phyloP scores from a whole-genome alignment of 106 monocot species.

The Dioscorea dumetorum region DNA sequence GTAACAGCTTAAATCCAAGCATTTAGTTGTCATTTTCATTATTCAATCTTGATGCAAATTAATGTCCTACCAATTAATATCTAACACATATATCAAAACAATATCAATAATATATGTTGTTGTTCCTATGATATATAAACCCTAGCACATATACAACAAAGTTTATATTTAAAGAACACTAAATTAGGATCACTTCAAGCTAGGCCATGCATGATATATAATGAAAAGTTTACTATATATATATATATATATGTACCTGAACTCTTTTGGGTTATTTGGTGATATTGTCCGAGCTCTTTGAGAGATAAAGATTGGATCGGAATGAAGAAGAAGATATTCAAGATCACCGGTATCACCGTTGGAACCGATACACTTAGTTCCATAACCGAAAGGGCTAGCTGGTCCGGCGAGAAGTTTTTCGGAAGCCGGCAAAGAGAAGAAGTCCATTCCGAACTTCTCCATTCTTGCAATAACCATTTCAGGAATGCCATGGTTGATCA shows the following conservation, averaged over 20 bases:
- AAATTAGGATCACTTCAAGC: too few relatives aligned
- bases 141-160: too few relatives aligned
- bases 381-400: constrained; percentile 65
- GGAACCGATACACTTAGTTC: constrained; percentile 47
- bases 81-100: too few relatives aligned
- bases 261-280: constrained; percentile 27
- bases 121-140: too few relatives aligned
- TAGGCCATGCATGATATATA: too few relatives aligned
- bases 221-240: too few relatives aligned
- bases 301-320: constrained; percentile 35
- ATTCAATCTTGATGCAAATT: too few relatives aligned
- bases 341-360: constrained; percentile 74
- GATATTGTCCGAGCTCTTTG: constrained; percentile 31
- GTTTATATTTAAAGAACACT: too few relatives aligned
- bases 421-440: constrained; percentile 38
- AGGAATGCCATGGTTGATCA: constrained; percentile 69
- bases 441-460: constrained; percentile 33
- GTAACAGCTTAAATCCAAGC: too few relatives aligned
- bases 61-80: too few relatives aligned
- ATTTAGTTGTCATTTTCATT: too few relatives aligned
- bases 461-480: constrained; percentile 11
- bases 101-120: too few relatives aligned
- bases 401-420: constrained; percentile 66
- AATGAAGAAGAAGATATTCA: constrained; percentile 75
- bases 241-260: constrained; percentile 39